These are phyloP conservation scores for Tetrapisispora namnaoensis DNA, from an alignment of 805 yeast species.

Conservation along the genomic window DNA sequence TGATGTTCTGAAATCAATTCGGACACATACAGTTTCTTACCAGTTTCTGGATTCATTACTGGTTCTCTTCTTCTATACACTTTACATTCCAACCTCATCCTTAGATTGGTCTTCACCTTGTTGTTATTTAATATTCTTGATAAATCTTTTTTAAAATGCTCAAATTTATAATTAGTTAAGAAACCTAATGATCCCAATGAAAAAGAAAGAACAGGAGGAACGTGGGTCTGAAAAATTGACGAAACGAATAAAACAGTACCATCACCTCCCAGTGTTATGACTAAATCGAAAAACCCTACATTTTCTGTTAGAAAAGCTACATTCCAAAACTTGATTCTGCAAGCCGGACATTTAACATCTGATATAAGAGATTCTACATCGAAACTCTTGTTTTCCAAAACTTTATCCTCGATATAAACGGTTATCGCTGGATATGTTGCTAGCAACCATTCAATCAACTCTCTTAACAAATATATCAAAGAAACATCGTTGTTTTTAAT, in stretches of 20 bases:
- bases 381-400: conserved; percentile 55
- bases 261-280: conserved; percentile 90
- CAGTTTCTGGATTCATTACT: conserved; percentile 33
- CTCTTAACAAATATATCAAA: conserved; percentile 64
- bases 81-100: conserved; percentile 84
- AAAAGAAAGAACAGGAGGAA: conserved; percentile 88
- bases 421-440: conserved; percentile 30
- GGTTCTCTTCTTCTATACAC: conserved; percentile 39
- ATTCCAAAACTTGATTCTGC: conserved; percentile 54
- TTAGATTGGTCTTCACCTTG: conserved; percentile 67
- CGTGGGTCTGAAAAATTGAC: conserved; percentile 70
- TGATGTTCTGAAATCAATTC: conserved; percentile 48
- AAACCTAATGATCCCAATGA: conserved; percentile 90
- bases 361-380: conserved; percentile 43
- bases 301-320: conserved; percentile 39
- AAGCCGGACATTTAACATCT: conserved; percentile 37
- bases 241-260: conserved; percentile 91
- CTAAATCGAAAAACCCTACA: conserved; percentile 53
- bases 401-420: conserved; percentile 66
- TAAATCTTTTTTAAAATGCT: conserved; percentile 53
- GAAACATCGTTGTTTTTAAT: conserved; percentile 87
- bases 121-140: conserved; percentile 43
- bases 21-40: conserved; percentile 30
- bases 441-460: conserved; percentile 70
- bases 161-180: conserved; percentile 76